Evolutionary conservation across 495 filamentous ascomycete genomes (phyloP), one percentile per base, ranked within the genome.

Genomic region (Penicillium salamii): DNA sequence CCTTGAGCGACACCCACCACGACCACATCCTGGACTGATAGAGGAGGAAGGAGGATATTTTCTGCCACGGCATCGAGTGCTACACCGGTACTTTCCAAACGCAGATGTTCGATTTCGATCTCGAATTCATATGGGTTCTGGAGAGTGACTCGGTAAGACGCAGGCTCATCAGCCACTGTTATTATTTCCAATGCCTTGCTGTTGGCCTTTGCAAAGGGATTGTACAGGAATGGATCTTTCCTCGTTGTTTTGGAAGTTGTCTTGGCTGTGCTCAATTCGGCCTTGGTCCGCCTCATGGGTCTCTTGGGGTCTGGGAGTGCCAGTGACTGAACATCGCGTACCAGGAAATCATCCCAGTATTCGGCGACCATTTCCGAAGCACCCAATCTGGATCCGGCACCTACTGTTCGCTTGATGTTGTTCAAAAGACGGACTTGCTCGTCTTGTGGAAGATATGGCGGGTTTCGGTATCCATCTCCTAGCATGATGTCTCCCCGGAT

Each of bases 111-210:
- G 36, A 97, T 80, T 44, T 93, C 88, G 1, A 98, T 57, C 39
- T 97, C 90, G 57, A 97, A 88, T 43, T 97, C 91, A 61, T 89
- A 96, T 1, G 90, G 88, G 58, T 98, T 98, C 58, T 97, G 95
- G 4, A 98, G 74, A 7, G 84, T 88, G 23, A 97, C 77, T 59
- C 75, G 78, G 65, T 96, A 97, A 3, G 76, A 78, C 3, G 86
- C 84, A 54, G 76, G 65, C 63, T 97, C 92, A 21, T 83, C 84
- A 4, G 89, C 81, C 48, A 95, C 84, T 38, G 95, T 72, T 12
- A 90, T 72, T 50, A 74, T 72, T 51, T 93, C 86, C 11, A 80
- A 69, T 14, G 74, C 67, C 35, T 70, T 75, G 44, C 82, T 83
- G 1, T 78, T 74, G 43, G 81, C 72, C 65, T 89, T 90, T 35